Conservation (phyloP, 1,139 yeast species). For the Suhomyces bolitotheri region DNA sequence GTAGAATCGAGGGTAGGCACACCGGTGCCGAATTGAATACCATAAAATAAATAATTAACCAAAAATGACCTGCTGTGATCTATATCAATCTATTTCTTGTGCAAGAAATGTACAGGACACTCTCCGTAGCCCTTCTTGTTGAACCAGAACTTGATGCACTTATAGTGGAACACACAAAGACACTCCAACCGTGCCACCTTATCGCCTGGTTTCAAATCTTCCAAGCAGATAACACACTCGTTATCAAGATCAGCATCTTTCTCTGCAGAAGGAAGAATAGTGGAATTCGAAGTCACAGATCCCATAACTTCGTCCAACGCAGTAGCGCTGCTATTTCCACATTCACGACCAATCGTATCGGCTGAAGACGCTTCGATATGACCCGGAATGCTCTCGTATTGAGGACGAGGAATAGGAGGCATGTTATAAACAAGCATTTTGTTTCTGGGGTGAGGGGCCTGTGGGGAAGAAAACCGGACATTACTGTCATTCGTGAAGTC, state of each 20-base stretch:
- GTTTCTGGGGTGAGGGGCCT: constrained; percentile 51
- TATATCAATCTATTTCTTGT: constrained; percentile 21
- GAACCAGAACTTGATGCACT: constrained; percentile 90
- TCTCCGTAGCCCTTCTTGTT: constrained; percentile 79
- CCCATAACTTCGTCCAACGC: constrained; percentile 16
- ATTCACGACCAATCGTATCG: constrained; percentile 13
- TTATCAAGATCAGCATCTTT: constrained; percentile 39
- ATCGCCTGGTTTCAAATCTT: constrained; percentile 81
- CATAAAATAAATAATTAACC: too few relatives aligned
- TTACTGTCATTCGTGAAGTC: constrained; percentile 66
- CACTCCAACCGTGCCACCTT: constrained; percentile 92
- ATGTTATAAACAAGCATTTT: constrained; percentile 85
- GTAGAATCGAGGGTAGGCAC: too few relatives aligned
- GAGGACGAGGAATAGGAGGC: constrained; percentile 53
- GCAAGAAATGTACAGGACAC: constrained; percentile 74
- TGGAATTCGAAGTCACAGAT: constrained; percentile 27
- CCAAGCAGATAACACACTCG: constrained; percentile 94
- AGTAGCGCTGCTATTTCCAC: not conserved
- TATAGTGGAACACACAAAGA: constrained; percentile 88
- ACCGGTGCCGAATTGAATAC: too few relatives aligned
- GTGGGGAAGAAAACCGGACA: constrained; percentile 37
- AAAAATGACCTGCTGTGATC: not conserved
- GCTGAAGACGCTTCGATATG: constrained; percentile 10
- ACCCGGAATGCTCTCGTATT: constrained; percentile 35
- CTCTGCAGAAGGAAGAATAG: constrained; percentile 25